Percentiles rank a stretch among this genome's conserved stretches.
phyloP scores from a whole-genome alignment of 2,329 filamentous ascomycete species.

The Pyrenophora tritici-repentis region DNA sequence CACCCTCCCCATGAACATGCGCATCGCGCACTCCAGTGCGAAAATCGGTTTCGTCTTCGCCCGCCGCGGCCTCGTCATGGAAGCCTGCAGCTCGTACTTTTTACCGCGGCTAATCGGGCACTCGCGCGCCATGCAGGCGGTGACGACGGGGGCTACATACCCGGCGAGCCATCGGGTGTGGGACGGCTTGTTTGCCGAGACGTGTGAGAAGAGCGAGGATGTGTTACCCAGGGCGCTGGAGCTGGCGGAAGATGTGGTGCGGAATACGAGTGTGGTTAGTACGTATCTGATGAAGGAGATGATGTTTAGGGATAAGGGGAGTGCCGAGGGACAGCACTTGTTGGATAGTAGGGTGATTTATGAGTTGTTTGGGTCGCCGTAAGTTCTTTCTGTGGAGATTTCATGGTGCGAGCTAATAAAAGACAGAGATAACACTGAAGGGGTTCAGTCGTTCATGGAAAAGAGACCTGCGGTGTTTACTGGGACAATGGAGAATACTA shows the following conservation, averaged over 20 bases:
- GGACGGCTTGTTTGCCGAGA: slow-evolving; percentile 68
- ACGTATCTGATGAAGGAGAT: slow-evolving; percentile 72
- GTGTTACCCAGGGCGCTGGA: slow-evolving; percentile 69
- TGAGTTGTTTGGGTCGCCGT: slow-evolving; percentile 60
- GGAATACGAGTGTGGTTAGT: slow-evolving; percentile 68
- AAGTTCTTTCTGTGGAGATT: slow-evolving; percentile 26
- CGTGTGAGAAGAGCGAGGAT: slow-evolving; percentile 60
- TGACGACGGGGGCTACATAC: slow-evolving; percentile 70
- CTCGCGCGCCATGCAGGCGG: slow-evolving; percentile 65
- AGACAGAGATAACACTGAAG: slow-evolving; percentile 67
- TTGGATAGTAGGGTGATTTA: slow-evolving; percentile 69
- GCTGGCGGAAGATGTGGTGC: slow-evolving; percentile 68
- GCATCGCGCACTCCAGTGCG: slow-evolving; percentile 59
- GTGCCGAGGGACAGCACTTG: slow-evolving; percentile 71
- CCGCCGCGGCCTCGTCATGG: slow-evolving; percentile 71
- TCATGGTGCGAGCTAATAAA: not conserved
- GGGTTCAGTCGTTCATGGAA: slow-evolving; percentile 70
- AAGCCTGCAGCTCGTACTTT: slow-evolving; percentile 73
- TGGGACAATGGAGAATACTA: slow-evolving; percentile 64
- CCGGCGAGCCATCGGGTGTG: slow-evolving; percentile 56
- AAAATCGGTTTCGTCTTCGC: slow-evolving; percentile 78
- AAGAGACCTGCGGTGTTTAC: slow-evolving; percentile 68
- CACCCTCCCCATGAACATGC: slow-evolving; percentile 62
- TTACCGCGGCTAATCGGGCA: slow-evolving; percentile 71
- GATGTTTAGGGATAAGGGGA: slow-evolving; percentile 65